These are phyloP conservation scores for Casaregolazyma suthepensis DNA, from an alignment of 1,139 yeast genomes.

Conservation along the genomic window DNA sequence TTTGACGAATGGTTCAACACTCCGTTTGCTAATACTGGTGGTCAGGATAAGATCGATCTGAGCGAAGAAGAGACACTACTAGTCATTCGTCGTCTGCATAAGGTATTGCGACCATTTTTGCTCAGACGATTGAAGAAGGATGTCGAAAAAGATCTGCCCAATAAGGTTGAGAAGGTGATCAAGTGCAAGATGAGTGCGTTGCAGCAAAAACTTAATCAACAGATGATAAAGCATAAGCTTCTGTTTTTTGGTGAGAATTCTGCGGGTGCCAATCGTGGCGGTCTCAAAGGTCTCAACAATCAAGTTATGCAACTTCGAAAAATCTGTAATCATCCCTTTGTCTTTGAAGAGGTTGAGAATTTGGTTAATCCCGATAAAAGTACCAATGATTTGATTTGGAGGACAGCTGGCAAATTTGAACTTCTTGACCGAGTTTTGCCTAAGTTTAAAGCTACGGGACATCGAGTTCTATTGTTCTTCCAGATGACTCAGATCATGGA, in stretches of 20 bases:
- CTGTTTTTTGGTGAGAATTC: conserved; percentile 68
- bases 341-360: conserved; percentile 89
- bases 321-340: conserved; percentile 96
- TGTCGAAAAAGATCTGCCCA: conserved; percentile 94
- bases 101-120: conserved; percentile 90
- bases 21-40: conserved; percentile 94
- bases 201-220: conserved; percentile 77
- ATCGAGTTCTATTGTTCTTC: conserved; percentile 86
- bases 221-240: conserved; percentile 84
- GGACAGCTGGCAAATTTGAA: conserved; percentile 91
- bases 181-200: conserved; percentile 91
- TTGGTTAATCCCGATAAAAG: conserved; percentile 71
- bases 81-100: conserved; percentile 91
- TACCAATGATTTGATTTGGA: conserved; percentile 62
- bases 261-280: conserved; percentile 46
- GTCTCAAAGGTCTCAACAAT: conserved; percentile 87
- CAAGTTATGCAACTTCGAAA: conserved; percentile 94
- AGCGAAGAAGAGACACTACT: conserved; percentile 95
- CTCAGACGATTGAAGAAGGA: conserved; percentile 93
- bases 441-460: conserved; percentile 79
- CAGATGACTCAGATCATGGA: conserved; percentile 99
- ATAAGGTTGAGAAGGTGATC: conserved; percentile 88
- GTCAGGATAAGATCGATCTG: conserved; percentile 86
- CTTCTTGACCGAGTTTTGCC: conserved; percentile 81
- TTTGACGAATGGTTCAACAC: conserved; percentile 99